Base-by-base conservation (phyloP, 495 filamentous ascomycete genomes). In the Penicillium riverlandense region DNA sequence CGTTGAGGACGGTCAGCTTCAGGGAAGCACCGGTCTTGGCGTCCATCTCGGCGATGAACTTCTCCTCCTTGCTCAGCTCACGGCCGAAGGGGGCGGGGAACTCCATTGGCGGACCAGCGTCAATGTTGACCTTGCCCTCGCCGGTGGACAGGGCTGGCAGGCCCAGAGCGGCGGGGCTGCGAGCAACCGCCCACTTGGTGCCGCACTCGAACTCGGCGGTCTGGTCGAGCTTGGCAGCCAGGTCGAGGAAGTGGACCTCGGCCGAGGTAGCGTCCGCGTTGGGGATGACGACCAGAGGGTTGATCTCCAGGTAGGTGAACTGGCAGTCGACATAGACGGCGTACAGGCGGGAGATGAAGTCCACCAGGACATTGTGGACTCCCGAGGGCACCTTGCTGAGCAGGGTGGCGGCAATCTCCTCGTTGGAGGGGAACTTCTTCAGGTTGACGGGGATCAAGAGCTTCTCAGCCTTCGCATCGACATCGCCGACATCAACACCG, bases 231-330 rank as follows among this genome's bases (percentile, higher is more conserved):
- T 99, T 99, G 58, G 92, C 92, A 48, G 92, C 92, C 59, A 99
- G 77, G 74, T 99, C 92, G 46, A 99, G 82, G 83, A 97, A 99
- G 79, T 95, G 79, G 29, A 99, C 92, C 28, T 94, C 82, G 35
- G 92, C 94, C 41, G 89, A 95, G 60, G 92, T 97, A 48, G 72
- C 82, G 53, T 88, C 80, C 46, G 80, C 82, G 72, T 97, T 99
- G 61, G 92, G 92, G 57, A 99, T 90, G 59, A 96, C 92, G 43
- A 99, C 92, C 47, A 99, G 72, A 42, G 92, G 92, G 78, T 99
- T 99, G 78, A 99, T 99, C 72, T 99, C 92, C 48, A 99, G 90
- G 75, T 97, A 97, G 61, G 92, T 97, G 79, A 99, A 99, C 72
- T 99, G 92, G 84, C 88, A 95, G 78, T 99, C 92, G 43, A 99